Percentiles rank a stretch among this genome's conserved stretches.
phyloP scores from a whole-genome alignment of 2,329 filamentous ascomycete species.

The Pseudodiploospora longispora region DNA sequence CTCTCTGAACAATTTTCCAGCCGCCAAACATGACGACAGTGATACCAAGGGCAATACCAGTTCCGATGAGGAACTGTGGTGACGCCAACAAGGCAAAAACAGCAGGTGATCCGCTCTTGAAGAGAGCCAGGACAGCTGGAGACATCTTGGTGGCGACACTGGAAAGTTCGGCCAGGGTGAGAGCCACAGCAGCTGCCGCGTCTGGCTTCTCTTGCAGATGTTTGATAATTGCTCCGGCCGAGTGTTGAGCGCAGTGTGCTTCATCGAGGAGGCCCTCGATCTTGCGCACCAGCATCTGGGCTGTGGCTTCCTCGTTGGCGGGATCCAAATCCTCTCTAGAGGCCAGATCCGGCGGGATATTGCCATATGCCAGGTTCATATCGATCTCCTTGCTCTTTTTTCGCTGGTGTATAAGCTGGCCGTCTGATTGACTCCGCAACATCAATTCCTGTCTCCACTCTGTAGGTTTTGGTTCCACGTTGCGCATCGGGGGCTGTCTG shows the following conservation, averaged over 20 bases:
- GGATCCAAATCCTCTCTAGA: constrained; percentile 39
- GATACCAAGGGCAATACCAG: constrained; percentile 81
- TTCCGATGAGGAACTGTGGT: constrained; percentile 91
- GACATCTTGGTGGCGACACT: constrained; percentile 75
- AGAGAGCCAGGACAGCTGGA: constrained; percentile 63
- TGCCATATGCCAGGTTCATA: constrained; percentile 87
- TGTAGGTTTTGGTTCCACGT: constrained; percentile 5
- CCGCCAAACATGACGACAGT: constrained; percentile 93
- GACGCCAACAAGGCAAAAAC: constrained; percentile 80
- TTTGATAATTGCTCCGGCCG: constrained; percentile 72
- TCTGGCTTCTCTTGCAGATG: constrained; percentile 67
- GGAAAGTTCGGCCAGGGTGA: constrained; percentile 87
- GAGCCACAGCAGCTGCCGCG: constrained; percentile 84
- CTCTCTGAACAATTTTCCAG: constrained; percentile 93
- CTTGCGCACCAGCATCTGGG: constrained; percentile 55
- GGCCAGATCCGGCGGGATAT: constrained; percentile 62
- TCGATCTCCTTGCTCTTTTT: constrained; percentile 54
- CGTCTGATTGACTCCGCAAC: constrained; percentile 32
- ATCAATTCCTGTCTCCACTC: constrained; percentile 13
- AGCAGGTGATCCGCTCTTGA: constrained; percentile 77
- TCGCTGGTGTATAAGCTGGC: constrained; percentile 21
- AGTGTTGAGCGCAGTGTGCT: constrained; percentile 80
- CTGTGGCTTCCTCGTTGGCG: constrained; percentile 41
- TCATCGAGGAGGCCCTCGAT: constrained; percentile 77
- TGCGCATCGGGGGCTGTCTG: constrained; percentile 13